These are phyloP conservation scores for Micromonas commoda DNA, from an alignment of 139 green algal species.

Conservation along the genomic window DNA sequence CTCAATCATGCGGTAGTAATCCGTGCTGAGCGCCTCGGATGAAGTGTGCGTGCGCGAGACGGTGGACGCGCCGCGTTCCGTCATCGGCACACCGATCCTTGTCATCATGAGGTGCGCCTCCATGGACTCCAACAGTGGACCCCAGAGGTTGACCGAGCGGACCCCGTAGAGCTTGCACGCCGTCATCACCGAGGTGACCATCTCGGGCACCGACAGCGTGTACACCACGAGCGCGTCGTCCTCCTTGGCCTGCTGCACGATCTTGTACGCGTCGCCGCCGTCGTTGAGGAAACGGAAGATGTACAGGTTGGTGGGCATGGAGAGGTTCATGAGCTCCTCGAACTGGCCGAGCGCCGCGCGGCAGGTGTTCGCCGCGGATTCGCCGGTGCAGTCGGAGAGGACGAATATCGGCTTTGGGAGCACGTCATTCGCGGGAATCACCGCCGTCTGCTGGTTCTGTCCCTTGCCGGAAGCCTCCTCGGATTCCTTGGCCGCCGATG, in stretches of 20 bases:
- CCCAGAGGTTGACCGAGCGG: constrained; percentile 53
- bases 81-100: constrained; percentile 36
- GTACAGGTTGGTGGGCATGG: constrained; percentile 44
- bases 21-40: neutral
- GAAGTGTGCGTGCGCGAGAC: neutral
- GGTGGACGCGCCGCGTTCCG: neutral
- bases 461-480: too few species aligned
- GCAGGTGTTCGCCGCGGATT: constrained; percentile 48
- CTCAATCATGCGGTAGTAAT: constrained; percentile 59
- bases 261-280: constrained; percentile 27
- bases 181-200: constrained; percentile 38
- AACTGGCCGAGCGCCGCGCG: constrained; percentile 52
- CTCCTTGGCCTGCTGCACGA: constrained; percentile 39
- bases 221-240: constrained; percentile 56
- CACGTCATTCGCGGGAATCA: constrained; percentile 11
- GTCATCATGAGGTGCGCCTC: constrained; percentile 36
- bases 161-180: constrained; percentile 42
- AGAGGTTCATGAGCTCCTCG: constrained; percentile 38
- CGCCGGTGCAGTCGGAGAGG: constrained; percentile 52
- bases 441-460: too few species aligned
- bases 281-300: constrained; percentile 47
- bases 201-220: constrained; percentile 37
- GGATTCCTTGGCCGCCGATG: too few species aligned
- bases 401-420: constrained; percentile 57
- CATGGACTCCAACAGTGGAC: constrained; percentile 48